Conservation (phyloP, 495 filamentous ascomycete genomes). For the Ramalina peruviana region DNA sequence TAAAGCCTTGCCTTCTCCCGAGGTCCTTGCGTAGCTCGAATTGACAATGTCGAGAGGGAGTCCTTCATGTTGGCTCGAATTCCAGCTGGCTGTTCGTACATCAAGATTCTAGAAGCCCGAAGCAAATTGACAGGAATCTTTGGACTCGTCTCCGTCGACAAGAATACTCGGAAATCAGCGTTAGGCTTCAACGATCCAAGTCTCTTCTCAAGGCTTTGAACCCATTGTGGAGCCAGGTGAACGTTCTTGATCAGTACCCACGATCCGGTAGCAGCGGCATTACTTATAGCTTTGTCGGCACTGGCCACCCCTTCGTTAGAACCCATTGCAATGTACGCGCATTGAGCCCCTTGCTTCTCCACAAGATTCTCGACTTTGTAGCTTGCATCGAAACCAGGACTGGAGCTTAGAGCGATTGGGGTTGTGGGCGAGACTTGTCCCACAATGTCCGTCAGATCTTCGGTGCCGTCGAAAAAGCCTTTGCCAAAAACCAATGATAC, state of each 20-base stretch:
- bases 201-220: constrained; percentile 92
- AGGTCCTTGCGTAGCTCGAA: constrained; percentile 64
- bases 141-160: constrained; percentile 93
- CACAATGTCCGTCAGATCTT: constrained; percentile 75
- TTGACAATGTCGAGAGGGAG: constrained; percentile 69
- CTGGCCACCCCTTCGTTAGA: constrained; percentile 85
- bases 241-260: constrained; percentile 99
- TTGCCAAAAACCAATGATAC: constrained; percentile 81
- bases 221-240: constrained; percentile 87
- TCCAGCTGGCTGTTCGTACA: constrained; percentile 96
- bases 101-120: constrained; percentile 82
- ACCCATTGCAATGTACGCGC: constrained; percentile 97
- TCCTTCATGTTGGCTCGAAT: constrained; percentile 98
- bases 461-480: constrained; percentile 61
- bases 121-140: constrained; percentile 97
- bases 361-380: constrained; percentile 97
- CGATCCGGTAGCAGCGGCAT: constrained; percentile 78
- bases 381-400: constrained; percentile 91
- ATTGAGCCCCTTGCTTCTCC: constrained; percentile 62
- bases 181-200: constrained; percentile 92
- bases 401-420: constrained; percentile 84
- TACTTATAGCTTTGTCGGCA: constrained; percentile 89
- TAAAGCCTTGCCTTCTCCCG: constrained; percentile 89
- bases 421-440: constrained; percentile 69
- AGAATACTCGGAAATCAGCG: constrained; percentile 84